phyloP scores from a whole-genome alignment of 2,329 filamentous ascomycete genomes.

The Xylariaceae sp. region DNA sequence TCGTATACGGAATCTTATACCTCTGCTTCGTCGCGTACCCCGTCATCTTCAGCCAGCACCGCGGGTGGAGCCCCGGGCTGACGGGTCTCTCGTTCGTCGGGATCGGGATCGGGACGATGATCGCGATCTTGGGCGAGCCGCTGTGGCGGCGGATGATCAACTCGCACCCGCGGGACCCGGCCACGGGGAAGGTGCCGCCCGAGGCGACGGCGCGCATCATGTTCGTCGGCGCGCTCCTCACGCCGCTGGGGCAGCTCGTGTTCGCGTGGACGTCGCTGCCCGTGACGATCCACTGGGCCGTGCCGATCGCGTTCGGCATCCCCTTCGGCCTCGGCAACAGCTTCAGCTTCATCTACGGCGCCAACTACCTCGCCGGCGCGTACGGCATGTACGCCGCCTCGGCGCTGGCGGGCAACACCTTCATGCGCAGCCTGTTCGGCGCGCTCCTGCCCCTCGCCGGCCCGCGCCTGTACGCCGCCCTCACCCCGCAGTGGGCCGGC shows the following conservation, averaged over 20 bases:
- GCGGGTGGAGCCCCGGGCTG: constrained; percentile 70
- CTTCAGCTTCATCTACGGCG: constrained; percentile 74
- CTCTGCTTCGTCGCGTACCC: constrained; percentile 89
- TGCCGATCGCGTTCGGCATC: constrained; percentile 70
- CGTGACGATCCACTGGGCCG: constrained; percentile 71
- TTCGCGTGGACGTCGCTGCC: constrained; percentile 88
- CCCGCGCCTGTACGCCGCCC: constrained; percentile 59
- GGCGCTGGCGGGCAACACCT: constrained; percentile 73
- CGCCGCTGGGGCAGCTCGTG: constrained; percentile 73
- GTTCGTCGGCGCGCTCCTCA: constrained; percentile 67
- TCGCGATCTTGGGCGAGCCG: constrained; percentile 61
- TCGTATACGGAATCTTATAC: constrained; percentile 83
- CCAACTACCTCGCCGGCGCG: constrained; percentile 71
- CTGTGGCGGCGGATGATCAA: constrained; percentile 74
- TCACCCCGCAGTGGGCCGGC: constrained; percentile 74
- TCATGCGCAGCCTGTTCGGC: constrained; percentile 67
- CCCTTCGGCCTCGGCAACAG: constrained; percentile 75
- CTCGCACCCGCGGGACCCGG: constrained; percentile 65
- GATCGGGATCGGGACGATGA: constrained; percentile 57
- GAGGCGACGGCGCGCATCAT: constrained; percentile 80
- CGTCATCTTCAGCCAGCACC: constrained; percentile 67
- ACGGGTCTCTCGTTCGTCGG: constrained; percentile 76
- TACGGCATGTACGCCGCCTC: constrained; percentile 80
- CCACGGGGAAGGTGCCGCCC: constrained; percentile 66
- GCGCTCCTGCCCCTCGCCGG: constrained; percentile 74